These are phyloP conservation scores for Plasmopara halstedii DNA, from an alignment of 352 stramenopile genomes.

Conservation along the genomic window DNA sequence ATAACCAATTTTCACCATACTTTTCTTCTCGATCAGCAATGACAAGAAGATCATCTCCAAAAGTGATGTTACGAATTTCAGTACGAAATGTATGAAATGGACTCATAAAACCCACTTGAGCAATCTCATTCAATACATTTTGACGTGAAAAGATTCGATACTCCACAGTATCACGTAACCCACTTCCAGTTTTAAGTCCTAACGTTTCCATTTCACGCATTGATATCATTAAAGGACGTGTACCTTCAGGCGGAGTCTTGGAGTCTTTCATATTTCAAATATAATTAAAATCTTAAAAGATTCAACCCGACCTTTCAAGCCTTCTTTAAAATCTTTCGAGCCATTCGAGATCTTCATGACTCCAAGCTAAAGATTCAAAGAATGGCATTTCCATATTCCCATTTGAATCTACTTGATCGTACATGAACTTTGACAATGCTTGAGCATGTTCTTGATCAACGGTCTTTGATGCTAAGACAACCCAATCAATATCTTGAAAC, in stretches of 20 bases:
- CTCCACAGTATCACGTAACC: slow-evolving; percentile 62
- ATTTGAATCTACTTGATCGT: slow-evolving; percentile 37
- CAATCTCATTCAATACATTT: slow-evolving; percentile 68
- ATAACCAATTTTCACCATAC: slow-evolving; percentile 82
- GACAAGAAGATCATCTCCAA: slow-evolving; percentile 67
- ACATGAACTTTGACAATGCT: slow-evolving; percentile 45
- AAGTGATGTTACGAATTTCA: slow-evolving; percentile 54
- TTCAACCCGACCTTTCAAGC: slow-evolving; percentile 18
- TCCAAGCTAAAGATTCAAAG: slow-evolving; percentile 41
- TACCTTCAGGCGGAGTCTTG: slow-evolving; percentile 51
- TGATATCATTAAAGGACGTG: slow-evolving; percentile 75
- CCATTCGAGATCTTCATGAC: slow-evolving; percentile 57
- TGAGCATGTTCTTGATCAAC: slow-evolving; percentile 35
- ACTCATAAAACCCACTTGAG: slow-evolving; percentile 75
- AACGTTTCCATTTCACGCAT: slow-evolving; percentile 83
- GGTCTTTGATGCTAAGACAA: slow-evolving; percentile 68
- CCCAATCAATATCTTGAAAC: slow-evolving; percentile 75
- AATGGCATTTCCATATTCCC: slow-evolving; percentile 36
- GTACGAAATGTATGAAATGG: slow-evolving; percentile 66
- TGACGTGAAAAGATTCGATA: slow-evolving; percentile 64
- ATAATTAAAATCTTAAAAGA: slow-evolving; percentile 1
- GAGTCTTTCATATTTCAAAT: slow-evolving; percentile 22
- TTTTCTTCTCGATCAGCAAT: slow-evolving; percentile 63
- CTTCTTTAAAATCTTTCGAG: slow-evolving; percentile 61
- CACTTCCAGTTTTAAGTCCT: slow-evolving; percentile 69